Base-by-base conservation (phyloP, 768 basidiomycete genomes). In the Strobilomyces echinocephalus region DNA sequence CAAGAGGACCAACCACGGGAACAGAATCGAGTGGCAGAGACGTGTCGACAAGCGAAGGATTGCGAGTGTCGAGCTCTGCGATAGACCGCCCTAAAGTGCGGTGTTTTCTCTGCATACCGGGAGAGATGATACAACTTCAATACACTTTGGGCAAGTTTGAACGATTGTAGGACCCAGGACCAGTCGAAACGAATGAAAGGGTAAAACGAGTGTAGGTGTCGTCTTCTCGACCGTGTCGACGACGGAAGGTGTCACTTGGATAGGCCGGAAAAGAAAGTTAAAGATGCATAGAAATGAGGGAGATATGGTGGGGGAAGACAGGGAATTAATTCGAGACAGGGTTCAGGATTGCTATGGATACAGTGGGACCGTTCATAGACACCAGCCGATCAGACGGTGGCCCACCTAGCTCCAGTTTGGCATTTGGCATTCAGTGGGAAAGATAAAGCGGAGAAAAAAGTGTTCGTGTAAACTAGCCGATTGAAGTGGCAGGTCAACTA, bases 1-100 rank as follows among this genome's bases (percentile, higher is more conserved):
- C 48, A 16, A 81, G 30, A 3, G 72, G 67, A n/a, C 64, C 63
- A 30, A 76, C 59, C 28, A 79, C 45, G 3, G 79, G 76, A 35
- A 79, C 61, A 8, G 74, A 69, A 52, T 34, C 8, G 21, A 52
- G 8, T 26, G 48, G 8, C 24, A 75, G 55, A 31, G 74, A 67
- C 3, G 76, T 60, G 34, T 70, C 69, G 38, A 75, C 63, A 56
- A 75, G 73, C 2, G 68, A 57, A 34, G 76, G 75, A 16, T 69
- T 67, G 55, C 78, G 76, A 45, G 66, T 68, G 10, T 71, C 60
- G 33, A 73, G 64, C 24, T 48, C 56, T 42, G 16, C 39, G 20
- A 59, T 28, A 38, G 47, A 56, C 36, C 54, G 60, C 15, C 36
- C 42, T 18, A 62, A 20, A 31, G 39, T 48, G 33, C 47, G 63